Base-by-base conservation (phyloP, 1,139 yeast genomes). In the Magnusiomyces magnusii region DNA sequence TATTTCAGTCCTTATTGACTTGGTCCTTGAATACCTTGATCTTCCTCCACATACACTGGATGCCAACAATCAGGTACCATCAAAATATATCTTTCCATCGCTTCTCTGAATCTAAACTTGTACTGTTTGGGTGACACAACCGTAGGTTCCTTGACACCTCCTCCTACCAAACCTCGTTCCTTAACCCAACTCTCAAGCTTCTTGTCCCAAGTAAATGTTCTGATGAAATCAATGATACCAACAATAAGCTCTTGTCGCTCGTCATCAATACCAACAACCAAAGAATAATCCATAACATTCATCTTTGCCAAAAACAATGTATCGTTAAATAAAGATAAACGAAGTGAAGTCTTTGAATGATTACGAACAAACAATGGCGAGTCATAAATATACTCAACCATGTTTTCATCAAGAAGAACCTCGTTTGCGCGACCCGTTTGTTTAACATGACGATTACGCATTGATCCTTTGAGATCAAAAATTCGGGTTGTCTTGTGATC, bases 191-290 rank as follows among this genome's bases (percentile, higher is more conserved):
- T 91, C 71, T 95, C 99, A 27, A 95, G 83, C 73, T 92, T 93
- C 72, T 95, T 95, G 69, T 95, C 99, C 99, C 99, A 95, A 0
- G 99, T 95, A 67, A 92, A 95, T 0, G 99, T 91, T 59, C 99
- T 76, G 57, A 95, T 84, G 78, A 96, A 95, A 72, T 95, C 98
- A 64, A 93, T 93, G 53, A 95, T 93, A 3, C 99, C 99, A 42
- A 92, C 96, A 50, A 92, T 89, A 50, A 92, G 76, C 58, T 85
- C 83, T 57, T 83, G 80, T 54, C 81, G 80, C 47, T 83, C 84
- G 55, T 84, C 83, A 67, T 88, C 95, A 55, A 95, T 88, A 0
- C 98, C 99, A 62, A 95, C 86, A 19, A 95, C 96, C 65, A 95
- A 77, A 0, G 98, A 92, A 69, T 95, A 95, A 73, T 95, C 99